Conservation (phyloP, 371 early-diverging fungal species). For the Mucor mucedo region DNA sequence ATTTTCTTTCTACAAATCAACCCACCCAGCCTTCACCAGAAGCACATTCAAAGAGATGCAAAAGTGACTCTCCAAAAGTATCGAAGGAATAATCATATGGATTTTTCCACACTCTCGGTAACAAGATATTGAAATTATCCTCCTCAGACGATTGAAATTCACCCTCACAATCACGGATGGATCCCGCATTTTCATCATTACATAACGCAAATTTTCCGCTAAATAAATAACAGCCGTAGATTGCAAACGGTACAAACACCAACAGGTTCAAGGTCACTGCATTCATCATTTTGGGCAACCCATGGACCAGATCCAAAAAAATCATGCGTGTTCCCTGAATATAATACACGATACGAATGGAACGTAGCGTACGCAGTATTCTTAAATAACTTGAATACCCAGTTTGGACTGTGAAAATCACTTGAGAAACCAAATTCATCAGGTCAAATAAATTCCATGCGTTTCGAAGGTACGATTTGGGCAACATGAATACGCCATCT, state of each 20-base stretch:
- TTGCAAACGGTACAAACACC: slow-evolving; percentile 59
- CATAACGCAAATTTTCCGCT: slow-evolving; percentile 49
- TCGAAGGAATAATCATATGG: slow-evolving; percentile 62
- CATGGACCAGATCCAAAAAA: slow-evolving; percentile 51
- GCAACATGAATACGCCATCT: slow-evolving; percentile 51
- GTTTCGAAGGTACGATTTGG: slow-evolving; percentile 52
- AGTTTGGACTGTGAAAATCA: slow-evolving; percentile 23
- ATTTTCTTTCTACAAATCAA: not conserved
- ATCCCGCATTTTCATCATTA: slow-evolving; percentile 39
- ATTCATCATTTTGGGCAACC: slow-evolving; percentile 55
- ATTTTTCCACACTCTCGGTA: slow-evolving; percentile 54
- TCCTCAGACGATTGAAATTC: slow-evolving; percentile 41
- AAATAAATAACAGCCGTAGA: slow-evolving; percentile 59
- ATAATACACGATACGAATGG: slow-evolving; percentile 51
- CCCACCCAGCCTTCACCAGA: slow-evolving; percentile 64
- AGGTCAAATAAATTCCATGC: slow-evolving; percentile 54
- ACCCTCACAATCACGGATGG: slow-evolving; percentile 34
- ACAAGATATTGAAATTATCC: slow-evolving; percentile 37
- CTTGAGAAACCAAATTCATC: slow-evolving; percentile 36
- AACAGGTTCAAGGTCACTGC: slow-evolving; percentile 47
- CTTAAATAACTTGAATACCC: slow-evolving; percentile 20
- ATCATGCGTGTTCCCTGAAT: slow-evolving; percentile 52
- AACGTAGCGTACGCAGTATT: slow-evolving; percentile 44
- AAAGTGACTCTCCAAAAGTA: slow-evolving; percentile 44
- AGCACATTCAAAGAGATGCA: slow-evolving; percentile 59